These are phyloP conservation scores for Gastrodia elata DNA, from an alignment of 106 monocot species.

Conservation along the genomic window DNA sequence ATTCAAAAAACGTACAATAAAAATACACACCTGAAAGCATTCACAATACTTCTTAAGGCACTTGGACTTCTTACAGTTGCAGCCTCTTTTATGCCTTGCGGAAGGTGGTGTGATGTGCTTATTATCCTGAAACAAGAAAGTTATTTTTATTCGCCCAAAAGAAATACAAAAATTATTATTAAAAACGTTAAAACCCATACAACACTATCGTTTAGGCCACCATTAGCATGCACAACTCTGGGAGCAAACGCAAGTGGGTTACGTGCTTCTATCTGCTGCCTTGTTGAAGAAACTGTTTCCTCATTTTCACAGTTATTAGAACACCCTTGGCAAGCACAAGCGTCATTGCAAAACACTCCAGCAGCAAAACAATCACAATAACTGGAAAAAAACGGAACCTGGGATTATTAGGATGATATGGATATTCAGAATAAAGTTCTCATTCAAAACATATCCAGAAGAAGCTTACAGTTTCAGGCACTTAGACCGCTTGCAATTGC, in stretches of 20 bases:
- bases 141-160: not conserved
- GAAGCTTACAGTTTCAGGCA: conserved; percentile 65
- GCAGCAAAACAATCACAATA: conserved; percentile 72
- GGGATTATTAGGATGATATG: conserved; percentile 3
- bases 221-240: conserved; percentile 31
- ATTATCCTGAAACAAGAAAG: conserved; percentile 24
- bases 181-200: conserved; percentile 22
- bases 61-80: conserved; percentile 56
- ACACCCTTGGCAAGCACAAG: conserved; percentile 47
- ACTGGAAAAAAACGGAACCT: conserved; percentile 23
- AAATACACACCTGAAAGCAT: conserved; percentile 39
- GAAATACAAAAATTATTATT: conserved; percentile 3
- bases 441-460: conserved; percentile 5
- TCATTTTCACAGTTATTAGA: conserved; percentile 32
- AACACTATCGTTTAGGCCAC: conserved; percentile 14
- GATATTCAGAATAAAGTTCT: not conserved
- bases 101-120: conserved; percentile 27
- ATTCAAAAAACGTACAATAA: not conserved
- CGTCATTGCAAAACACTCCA: conserved; percentile 35
- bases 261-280: conserved; percentile 41
- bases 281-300: conserved; percentile 25
- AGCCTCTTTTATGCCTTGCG: conserved; percentile 54
- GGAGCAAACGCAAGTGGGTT: conserved; percentile 70
- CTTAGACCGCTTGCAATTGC: conserved; percentile 62
- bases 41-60: conserved; percentile 50